These are phyloP conservation scores for Discostella stelligera DNA, from an alignment of 352 stramenopile species.

Conservation along the genomic window DNA sequence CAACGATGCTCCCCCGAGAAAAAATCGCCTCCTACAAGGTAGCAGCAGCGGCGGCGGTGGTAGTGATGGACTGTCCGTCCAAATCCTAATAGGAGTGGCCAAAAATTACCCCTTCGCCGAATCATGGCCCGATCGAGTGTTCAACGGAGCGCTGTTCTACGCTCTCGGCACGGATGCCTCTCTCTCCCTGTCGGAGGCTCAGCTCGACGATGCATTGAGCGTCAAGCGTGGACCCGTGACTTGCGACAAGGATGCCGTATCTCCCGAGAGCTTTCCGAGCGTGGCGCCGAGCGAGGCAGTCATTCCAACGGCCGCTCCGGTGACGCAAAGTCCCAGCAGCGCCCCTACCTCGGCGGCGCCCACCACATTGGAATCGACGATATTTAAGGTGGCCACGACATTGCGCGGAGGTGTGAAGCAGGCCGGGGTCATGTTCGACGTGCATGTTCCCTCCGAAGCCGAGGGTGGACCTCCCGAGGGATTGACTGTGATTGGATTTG, in stretches of 20 bases:
- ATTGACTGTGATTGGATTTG: slow-evolving; percentile 36
- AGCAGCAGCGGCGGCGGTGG: too few species aligned
- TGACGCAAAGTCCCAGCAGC: not conserved
- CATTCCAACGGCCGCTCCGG: not conserved
- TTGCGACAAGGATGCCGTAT: slow-evolving; percentile 21
- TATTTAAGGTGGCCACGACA: slow-evolving; percentile 36
- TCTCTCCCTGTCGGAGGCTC: slow-evolving; percentile 11
- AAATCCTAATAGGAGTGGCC: slow-evolving; percentile 38
- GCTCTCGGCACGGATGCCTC: slow-evolving; percentile 20
- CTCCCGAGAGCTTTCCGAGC: not conserved
- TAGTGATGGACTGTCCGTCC: slow-evolving; percentile 13
- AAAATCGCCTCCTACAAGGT: not conserved
- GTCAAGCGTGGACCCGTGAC: slow-evolving; percentile 28
- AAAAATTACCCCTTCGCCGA: slow-evolving; percentile 46
- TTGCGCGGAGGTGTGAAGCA: slow-evolving; percentile 33
- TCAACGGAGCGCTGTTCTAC: slow-evolving; percentile 42
- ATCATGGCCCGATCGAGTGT: slow-evolving; percentile 39
- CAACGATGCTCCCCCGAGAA: not conserved
- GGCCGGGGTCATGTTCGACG: slow-evolving; percentile 40
- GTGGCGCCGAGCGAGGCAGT: not conserved
- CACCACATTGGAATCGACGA: slow-evolving; percentile 16
- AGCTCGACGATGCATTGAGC: not conserved
- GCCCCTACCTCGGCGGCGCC: slow-evolving; percentile 6
- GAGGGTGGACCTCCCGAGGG: slow-evolving; percentile 35
- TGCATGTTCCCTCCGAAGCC: slow-evolving; percentile 29